Evolutionary conservation across 139 green algal species (phyloP).

Genomic region (Trebouxia sp.): DNA sequence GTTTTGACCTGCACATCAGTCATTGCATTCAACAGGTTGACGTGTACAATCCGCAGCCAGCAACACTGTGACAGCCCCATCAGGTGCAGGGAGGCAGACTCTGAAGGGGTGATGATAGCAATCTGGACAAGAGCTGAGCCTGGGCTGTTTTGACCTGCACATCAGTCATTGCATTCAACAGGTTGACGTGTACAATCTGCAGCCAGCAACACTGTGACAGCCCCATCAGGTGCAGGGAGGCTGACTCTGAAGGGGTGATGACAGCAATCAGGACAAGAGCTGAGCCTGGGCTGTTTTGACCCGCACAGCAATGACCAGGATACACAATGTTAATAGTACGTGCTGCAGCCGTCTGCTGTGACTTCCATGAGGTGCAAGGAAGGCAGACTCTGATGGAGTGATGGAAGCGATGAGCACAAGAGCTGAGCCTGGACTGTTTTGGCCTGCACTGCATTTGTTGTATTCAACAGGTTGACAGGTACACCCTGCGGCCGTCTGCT

Average conservation of each 20-base stretch:
- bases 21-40: background rate
- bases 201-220: slow-evolving; percentile 82
- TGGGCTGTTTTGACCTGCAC: slow-evolving; percentile 3
- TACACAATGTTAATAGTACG: slow-evolving; percentile 80
- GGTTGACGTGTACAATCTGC: slow-evolving; percentile 79
- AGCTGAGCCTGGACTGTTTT: slow-evolving; percentile 40
- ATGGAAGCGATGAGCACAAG: slow-evolving; percentile 79
- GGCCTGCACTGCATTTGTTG: background rate
- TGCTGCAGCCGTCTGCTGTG: slow-evolving; percentile 79
- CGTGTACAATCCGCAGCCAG: slow-evolving; percentile 88
- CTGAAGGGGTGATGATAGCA: slow-evolving; percentile 52
- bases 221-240: slow-evolving; percentile 79
- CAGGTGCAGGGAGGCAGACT: slow-evolving; percentile 68
- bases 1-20: background rate
- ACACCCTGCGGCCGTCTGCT: slow-evolving; percentile 83
- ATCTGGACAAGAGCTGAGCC: slow-evolving; percentile 74
- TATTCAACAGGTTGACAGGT: slow-evolving; percentile 66
- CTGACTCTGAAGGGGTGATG: slow-evolving; percentile 50
- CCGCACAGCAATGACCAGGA: background rate
- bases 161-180: background rate
- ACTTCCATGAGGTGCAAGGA: slow-evolving; percentile 87
- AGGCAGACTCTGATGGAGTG: slow-evolving; percentile 32
- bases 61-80: slow-evolving; percentile 82
- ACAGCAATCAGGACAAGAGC: slow-evolving; percentile 74
- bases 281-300: slow-evolving; percentile 38